Evolutionary conservation across 2,329 filamentous ascomycete genomes (phyloP).

Genomic region (Alternaria sp.): DNA sequence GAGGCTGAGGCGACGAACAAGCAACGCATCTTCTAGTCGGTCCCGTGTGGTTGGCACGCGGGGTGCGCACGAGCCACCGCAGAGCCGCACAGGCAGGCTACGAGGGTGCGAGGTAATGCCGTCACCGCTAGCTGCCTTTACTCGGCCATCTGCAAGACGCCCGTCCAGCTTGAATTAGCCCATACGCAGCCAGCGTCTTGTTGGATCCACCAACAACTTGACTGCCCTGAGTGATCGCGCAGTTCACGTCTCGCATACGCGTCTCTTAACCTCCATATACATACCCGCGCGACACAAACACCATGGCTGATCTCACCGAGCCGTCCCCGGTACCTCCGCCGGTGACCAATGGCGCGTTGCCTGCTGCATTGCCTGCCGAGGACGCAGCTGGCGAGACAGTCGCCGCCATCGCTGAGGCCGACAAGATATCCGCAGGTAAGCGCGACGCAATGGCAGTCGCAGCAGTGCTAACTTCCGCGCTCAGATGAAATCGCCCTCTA

Average conservation of each 20-base stretch:
- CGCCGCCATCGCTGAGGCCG: constrained; percentile 48
- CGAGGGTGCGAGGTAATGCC: constrained; percentile 4
- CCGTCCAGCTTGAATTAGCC: not conserved
- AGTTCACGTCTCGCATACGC: not conserved
- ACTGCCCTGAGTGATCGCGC: not conserved
- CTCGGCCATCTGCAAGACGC: not conserved
- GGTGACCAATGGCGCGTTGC: constrained; percentile 36
- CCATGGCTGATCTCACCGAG: constrained; percentile 29
- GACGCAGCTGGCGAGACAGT: constrained; percentile 47
- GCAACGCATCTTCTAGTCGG: not conserved
- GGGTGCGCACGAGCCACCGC: not conserved
- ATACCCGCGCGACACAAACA: not conserved
- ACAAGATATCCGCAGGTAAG: constrained; percentile 51
- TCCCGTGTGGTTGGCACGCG: not conserved
- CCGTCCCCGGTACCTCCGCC: constrained; percentile 10
- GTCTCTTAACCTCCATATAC: not conserved
- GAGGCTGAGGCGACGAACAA: not conserved
- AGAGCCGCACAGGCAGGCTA: not conserved
- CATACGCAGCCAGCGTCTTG: not conserved
- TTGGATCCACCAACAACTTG: not conserved
- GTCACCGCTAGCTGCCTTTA: constrained; percentile 11
- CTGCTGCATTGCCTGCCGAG: constrained; percentile 33
- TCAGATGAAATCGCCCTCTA: constrained; percentile 95
- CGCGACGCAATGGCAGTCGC: not conserved
- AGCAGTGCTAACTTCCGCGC: not conserved